Evolutionary conservation across 2,329 filamentous ascomycete species (phyloP), one percentile per base, ranked within the genome.

Genomic region (Apiospora saccharicola): DNA sequence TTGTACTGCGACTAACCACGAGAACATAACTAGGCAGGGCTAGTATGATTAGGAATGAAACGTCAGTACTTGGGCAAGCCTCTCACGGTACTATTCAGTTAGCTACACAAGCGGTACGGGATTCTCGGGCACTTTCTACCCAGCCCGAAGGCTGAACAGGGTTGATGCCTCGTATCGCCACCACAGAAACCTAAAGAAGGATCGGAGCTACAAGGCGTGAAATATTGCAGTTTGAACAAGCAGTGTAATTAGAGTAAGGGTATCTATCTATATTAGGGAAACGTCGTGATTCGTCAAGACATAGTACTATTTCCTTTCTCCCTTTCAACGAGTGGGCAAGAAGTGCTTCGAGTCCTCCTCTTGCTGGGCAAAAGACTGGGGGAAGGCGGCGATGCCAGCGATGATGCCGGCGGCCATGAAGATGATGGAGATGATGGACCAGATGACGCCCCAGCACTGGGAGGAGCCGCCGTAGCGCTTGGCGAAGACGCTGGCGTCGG

Each of bases 361-460:
- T 79, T 94, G 92, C 81, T 94, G 85, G 30, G 85, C 85, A 76
- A 90, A 92, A 1, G 90, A 90, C 81, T 95, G 87, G 0, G 90
- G 91, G 78, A 95, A 95, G 10, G 92, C 93, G 0, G 93, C 93
- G 57, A 96, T 87, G 0, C 92, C 93, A 5, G 91, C 92, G n/a
- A 95, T 82, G 74, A 96, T 95, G 1, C 90, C 92, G 19, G 85
- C 85, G 7, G 90, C 88, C 91, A 95, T 94, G 79, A 96, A 91
- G 0, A 87, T 74, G 34, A 95, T 78, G 0, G 92, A 93, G 70
- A 96, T 88, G 70, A 95, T 83, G 69, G 90, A 92, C 93, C 93
- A 96, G 70, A 94, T 89, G 19, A 95, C 85, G 12, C 93, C 93
- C 93, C 93, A 95, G 85, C 92, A 95, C 78, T 93, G 91, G 0